Base-by-base conservation (phyloP, 1,139 yeast genomes). In the Pichia sp. region DNA sequence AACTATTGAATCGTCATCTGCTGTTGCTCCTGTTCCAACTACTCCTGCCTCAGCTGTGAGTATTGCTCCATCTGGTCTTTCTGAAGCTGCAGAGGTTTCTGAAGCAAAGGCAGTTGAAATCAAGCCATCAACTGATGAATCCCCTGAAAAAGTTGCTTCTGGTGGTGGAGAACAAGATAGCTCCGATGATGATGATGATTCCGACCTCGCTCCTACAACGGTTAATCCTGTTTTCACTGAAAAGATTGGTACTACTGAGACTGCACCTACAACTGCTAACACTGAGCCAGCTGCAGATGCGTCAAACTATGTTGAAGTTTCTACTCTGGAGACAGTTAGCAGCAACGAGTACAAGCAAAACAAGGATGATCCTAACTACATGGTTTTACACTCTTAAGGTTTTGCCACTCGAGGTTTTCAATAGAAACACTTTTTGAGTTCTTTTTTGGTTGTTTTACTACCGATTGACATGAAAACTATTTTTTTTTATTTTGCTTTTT, bases 251-350 rank as follows among this genome's bases (percentile, higher is more conserved):
- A 23, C 30, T 15, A 15, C 47, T 16, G 51, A 47, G 40, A 46
- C 57, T 16, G 41, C 55, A 23, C 45, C 45, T n/a, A 50, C 51
- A 10, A 46, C 47, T 34, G 56, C 38, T 5, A 19, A 38, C 11
- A 36, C 44, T 15, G 42, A 47, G 16, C 45, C 47, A 6, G 47
- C 50, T 42, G 49, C 49, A 19, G 47, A 48, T 4, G 43, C 52
- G 5, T 47, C 51, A 23, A 51, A 70, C 15, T 67, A 60, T 48
- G 67, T 62, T 19, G 72, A 69, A 47, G 70, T 67, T 59, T 75
- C 81, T 6, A 73, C 79, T 11, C 78, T 79, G 60, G 83, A 79
- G 65, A 80, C 81, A 51, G 78, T 81, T 26, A 72, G 77, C 45
- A 80, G 79, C 55, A 66, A 58, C 16, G 85, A 80, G 59, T 81